Percentiles rank a stretch among this genome's conserved stretches.
Conservation (phyloP, 1,284 basidiomycete species). For the Taiwanofungus camphoratus region DNA sequence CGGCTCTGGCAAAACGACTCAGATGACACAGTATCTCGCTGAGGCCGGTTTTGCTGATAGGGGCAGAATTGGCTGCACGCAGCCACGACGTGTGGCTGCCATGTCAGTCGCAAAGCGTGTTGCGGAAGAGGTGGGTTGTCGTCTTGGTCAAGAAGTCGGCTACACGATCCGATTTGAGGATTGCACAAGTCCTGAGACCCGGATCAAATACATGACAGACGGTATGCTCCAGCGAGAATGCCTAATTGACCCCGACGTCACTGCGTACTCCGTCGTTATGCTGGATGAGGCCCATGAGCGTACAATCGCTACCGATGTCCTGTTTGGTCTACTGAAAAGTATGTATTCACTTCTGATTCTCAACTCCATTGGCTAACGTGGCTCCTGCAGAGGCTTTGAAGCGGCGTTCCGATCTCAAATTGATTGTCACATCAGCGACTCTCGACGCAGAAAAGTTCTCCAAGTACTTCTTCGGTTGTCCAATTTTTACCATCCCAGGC, state of each 20-base stretch:
- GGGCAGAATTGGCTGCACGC: conserved; percentile 93
- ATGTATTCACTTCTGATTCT: too few relatives aligned
- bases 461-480: conserved; percentile 97
- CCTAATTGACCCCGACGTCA: conserved; percentile 91
- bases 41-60: conserved; percentile 74
- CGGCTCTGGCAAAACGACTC: conserved; percentile 80
- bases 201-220: conserved; percentile 99
- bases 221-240: conserved; percentile 98
- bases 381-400: conserved; percentile 80
- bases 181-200: conserved; percentile 94
- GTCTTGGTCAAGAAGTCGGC: conserved; percentile 94
- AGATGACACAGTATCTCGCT: conserved; percentile 77
- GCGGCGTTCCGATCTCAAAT: conserved; percentile 89
- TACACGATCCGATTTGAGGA: conserved; percentile 99
- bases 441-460: conserved; percentile 99
- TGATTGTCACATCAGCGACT: conserved; percentile 98
- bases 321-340: conserved; percentile 97
- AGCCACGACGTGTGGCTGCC: conserved; percentile 96
- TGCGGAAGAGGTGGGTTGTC: conserved; percentile 94
- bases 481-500: conserved; percentile 99
- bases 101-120: conserved; percentile 99
- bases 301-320: conserved; percentile 95
- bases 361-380: conserved; percentile 1
- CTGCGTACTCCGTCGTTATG: conserved; percentile 94
- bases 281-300: conserved; percentile 98